Conservation (phyloP, 257 asterid genomes). For the Capsicum rhomboideum region DNA sequence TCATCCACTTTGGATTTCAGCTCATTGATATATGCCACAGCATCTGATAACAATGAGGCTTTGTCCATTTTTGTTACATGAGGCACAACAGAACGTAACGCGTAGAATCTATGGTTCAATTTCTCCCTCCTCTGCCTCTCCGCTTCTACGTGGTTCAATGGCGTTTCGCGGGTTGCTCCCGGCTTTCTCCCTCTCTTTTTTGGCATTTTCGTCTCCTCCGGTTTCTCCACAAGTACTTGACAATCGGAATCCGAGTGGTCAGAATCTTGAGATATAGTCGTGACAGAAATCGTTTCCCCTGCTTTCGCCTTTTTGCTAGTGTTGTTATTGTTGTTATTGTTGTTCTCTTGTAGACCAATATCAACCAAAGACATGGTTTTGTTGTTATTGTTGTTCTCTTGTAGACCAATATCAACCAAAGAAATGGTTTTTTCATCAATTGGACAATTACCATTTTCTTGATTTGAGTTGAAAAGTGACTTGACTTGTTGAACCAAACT, state of each 20-base stretch:
- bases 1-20: slow-evolving; percentile 44
- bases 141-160: slow-evolving; percentile 66
- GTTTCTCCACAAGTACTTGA: not conserved
- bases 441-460: not conserved
- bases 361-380: no score
- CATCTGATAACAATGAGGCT: slow-evolving; percentile 69
- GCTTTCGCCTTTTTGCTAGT: not conserved
- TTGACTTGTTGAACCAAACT: slow-evolving; percentile 37
- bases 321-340: not conserved
- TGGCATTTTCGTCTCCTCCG: not conserved
- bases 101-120: slow-evolving; percentile 74
- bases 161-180: slow-evolving; percentile 16
- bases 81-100: slow-evolving; percentile 73
- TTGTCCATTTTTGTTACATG: slow-evolving; percentile 76
- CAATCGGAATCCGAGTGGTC: not conserved
- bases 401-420: not conserved
- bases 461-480: slow-evolving; percentile 24
- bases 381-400: not conserved
- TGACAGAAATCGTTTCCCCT: not conserved
- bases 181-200: slow-evolving; percentile 67
- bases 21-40: slow-evolving; percentile 66
- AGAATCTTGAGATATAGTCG: not conserved
- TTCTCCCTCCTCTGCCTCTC: slow-evolving; percentile 91
- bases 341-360: not conserved
- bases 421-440: not conserved